Conservation (phyloP, 148 eudicot genomes). For the Suaeda aralocaspica region DNA sequence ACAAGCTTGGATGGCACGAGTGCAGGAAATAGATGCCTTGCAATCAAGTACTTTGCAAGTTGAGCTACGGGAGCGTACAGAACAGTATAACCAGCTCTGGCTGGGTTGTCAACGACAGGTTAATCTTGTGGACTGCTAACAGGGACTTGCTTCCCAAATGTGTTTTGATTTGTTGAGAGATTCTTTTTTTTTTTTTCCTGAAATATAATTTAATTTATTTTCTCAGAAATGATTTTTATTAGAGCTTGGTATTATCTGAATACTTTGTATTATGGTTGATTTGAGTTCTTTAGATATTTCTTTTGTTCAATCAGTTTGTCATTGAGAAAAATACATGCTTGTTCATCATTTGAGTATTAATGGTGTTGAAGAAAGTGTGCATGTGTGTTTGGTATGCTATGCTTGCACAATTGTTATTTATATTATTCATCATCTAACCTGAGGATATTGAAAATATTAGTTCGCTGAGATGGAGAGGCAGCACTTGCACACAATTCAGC, state of each 20-base stretch:
- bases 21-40: slow-evolving; percentile 84
- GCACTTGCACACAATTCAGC: slow-evolving; percentile 72
- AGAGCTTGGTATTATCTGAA: too few species aligned
- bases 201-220: not conserved
- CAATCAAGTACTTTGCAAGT: slow-evolving; percentile 71
- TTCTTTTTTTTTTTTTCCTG: slow-evolving; percentile 3
- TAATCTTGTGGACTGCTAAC: not conserved
- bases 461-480: slow-evolving; percentile 86
- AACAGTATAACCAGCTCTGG: slow-evolving; percentile 87
- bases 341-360: not conserved
- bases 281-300: not conserved
- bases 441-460: slow-evolving; percentile 28
- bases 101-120: slow-evolving; percentile 88
- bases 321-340: not conserved
- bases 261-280: too few species aligned
- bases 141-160: slow-evolving; percentile 3
- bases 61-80: slow-evolving; percentile 79
- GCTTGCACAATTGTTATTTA: not conserved
- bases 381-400: not conserved
- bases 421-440: slow-evolving; percentile 10
- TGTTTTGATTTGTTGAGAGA: not conserved
- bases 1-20: slow-evolving; percentile 76
- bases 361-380: not conserved
- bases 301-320: not conserved
- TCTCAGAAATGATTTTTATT: not conserved